Evolutionary conservation across 129 eudicot genomes (phyloP), one percentile per base, ranked within the genome.

Genomic region (sunflower (Helianthus annuus)): DNA sequence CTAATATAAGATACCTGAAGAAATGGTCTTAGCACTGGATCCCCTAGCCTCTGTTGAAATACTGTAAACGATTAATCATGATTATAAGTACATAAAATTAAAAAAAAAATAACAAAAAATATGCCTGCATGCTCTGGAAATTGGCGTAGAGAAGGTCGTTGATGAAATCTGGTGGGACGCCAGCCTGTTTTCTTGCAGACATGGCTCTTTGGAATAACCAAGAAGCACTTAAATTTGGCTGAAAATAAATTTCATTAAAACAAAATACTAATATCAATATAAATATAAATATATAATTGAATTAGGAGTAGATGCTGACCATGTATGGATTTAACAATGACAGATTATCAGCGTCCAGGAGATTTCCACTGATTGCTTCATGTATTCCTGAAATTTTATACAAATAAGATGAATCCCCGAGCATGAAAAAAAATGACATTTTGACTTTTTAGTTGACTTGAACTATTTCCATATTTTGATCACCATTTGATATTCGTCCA

Each of bases 201-300:
- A 95, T 95, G 82, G 99, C 99, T 80, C 93, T 81, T 95, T 95
- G 99, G 78, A 95, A 95, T 82, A 95, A 69, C 99, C 97, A 95
- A 24, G 99, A 90, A 40, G 99, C 85, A 70, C 99, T 95, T 70
- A 95, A 76, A 65, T 95, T 95, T 39, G 99, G 99, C 99, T 95
- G 90, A 68, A 74, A 15, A 19, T 42, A 27, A 15, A 44, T 62
- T 51, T 24, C 61, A n/a, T 24, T 14, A 7, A 49, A 16, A 6
- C 2, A 17, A 16, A 73, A 57, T 10, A 7, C 40, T 66, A 65
- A 45, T 38, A 24, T 34, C 13, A 29, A 16, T 36, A 51, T 16
- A 5, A 22, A 56, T 7, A 70, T 10, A 64, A 22, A 56, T 7
- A 70, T 10, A 64, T 64, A n/a, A 49, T 7, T 60, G 54, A 74